Base-by-base conservation (phyloP, 2,329 filamentous ascomycete species). In the Paraphoma sp. region DNA sequence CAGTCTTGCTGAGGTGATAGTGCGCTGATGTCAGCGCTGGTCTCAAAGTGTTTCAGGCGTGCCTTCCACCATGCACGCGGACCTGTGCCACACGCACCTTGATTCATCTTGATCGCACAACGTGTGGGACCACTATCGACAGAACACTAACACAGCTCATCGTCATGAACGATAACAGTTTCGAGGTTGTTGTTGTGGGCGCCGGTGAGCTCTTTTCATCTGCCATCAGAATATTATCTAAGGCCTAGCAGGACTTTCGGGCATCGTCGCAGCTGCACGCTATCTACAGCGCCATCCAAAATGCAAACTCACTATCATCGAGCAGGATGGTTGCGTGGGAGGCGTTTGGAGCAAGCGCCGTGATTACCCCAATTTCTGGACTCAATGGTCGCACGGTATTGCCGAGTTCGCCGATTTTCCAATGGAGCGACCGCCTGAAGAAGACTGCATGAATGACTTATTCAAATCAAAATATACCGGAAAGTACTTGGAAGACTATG, bases 401-500 rank as follows among this genome's bases (percentile, higher is more conserved):
- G 40, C 62, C n/a, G 64, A 65, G 28, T 65, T 63, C 45, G 49
- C 57, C 6, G 64, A 67, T 33, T 45, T 56, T 43, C 46, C 48
- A 1, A 65, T 67, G 62, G 10, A 43, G n/a, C 46, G 47, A 3
- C 64, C 62, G 4, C 60, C 62, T n/a, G 50, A 48, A 31, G 51
- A 59, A 17, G 62, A 67, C 42, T 61, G 53, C 38, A 44, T 44
- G 12, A 7, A 55, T 12, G 60, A 61, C 23, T 48, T 61, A 1
- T 67, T 53, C 42, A 46, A 36, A 6, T 58, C 60, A 8, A 61
- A 58, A 46, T 64, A 62, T 23, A 64, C 59, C 14, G 61, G 53
- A 4, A 31, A 62, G 23, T 67, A 67, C 28, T 48, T 67, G 2
- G 49, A 67, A 29, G 38, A 63, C 0, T 67, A 65, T 53, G 56